phyloP scores from a whole-genome alignment of 2,329 filamentous ascomycete genomes.

The Phialophora macrospora region DNA sequence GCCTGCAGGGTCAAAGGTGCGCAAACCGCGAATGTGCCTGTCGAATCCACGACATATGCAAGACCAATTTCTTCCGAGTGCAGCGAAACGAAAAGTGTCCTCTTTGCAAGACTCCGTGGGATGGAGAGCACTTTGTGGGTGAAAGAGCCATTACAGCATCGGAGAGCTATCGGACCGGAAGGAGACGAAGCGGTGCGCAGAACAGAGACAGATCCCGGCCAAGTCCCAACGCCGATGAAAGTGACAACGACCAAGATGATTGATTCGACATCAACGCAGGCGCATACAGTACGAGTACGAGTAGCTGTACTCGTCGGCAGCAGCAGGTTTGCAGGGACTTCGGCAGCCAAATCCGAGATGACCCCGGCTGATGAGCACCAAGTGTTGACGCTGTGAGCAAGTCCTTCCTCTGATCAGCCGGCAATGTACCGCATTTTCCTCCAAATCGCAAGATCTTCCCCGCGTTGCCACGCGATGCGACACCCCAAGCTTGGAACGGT shows the following conservation, averaged over 20 bases:
- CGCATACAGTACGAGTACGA: background rate
- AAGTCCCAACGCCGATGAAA: background rate
- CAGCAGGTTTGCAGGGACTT: background rate
- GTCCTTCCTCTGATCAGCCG: conserved; percentile 12
- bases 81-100: conserved; percentile 68
- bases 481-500: conserved; percentile 5
- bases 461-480: conserved; percentile 9
- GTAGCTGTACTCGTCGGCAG: background rate
- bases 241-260: conserved; percentile 23
- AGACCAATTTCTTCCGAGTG: conserved; percentile 72
- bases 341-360: background rate
- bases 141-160: conserved; percentile 54
- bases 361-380: background rate
- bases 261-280: background rate
- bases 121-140: conserved; percentile 57
- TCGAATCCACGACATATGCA: conserved; percentile 78
- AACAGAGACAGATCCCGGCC: conserved; percentile 20
- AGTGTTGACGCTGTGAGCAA: conserved; percentile 9
- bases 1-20: conserved; percentile 71
- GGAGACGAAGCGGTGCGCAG: conserved; percentile 38
- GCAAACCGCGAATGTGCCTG: conserved; percentile 68
- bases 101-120: conserved; percentile 58
- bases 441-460: background rate
- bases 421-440: background rate
- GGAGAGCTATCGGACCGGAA: conserved; percentile 41